Evolutionary conservation across 257 asterid genomes (phyloP).

Genomic region (Lantana camara): DNA sequence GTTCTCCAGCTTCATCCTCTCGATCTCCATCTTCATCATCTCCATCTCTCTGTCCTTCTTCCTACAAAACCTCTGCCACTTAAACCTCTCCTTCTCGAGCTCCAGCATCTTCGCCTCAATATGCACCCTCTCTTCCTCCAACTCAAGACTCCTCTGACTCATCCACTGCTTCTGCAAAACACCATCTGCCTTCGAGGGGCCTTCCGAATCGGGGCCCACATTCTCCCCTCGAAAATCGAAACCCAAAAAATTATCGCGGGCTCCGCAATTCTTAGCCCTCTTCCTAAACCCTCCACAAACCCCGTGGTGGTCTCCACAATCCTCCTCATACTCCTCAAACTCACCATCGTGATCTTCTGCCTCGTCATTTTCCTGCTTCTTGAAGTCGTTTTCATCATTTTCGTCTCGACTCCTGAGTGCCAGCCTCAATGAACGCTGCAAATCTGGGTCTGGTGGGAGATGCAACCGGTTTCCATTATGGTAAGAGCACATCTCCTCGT

Average conservation of each 20-base stretch:
- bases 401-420: slow-evolving; percentile 71
- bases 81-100: slow-evolving; percentile 57
- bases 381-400: slow-evolving; percentile 43
- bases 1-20: slow-evolving; percentile 57
- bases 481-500: slow-evolving; percentile 95
- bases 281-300: slow-evolving; percentile 21
- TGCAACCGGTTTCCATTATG: slow-evolving; percentile 76
- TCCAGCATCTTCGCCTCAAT: slow-evolving; percentile 53
- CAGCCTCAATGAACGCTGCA: slow-evolving; percentile 64
- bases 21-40: slow-evolving; percentile 46
- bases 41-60: slow-evolving; percentile 57
- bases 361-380: slow-evolving; percentile 56
- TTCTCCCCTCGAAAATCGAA: slow-evolving; percentile 32
- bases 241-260: slow-evolving; percentile 34
- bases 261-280: slow-evolving; percentile 35
- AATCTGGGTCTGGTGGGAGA: slow-evolving; percentile 71
- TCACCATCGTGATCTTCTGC: slow-evolving; percentile 56
- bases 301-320: slow-evolving; percentile 37
- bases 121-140: slow-evolving; percentile 48
- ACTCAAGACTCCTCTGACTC: slow-evolving; percentile 31
- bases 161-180: slow-evolving; percentile 35
- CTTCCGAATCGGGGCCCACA: slow-evolving; percentile 31
- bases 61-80: slow-evolving; percentile 57
- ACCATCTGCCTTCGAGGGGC: slow-evolving; percentile 11
- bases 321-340: slow-evolving; percentile 49